Evolutionary conservation across 257 asterid species (phyloP).

Genomic region (Solanum chmielewskii): DNA sequence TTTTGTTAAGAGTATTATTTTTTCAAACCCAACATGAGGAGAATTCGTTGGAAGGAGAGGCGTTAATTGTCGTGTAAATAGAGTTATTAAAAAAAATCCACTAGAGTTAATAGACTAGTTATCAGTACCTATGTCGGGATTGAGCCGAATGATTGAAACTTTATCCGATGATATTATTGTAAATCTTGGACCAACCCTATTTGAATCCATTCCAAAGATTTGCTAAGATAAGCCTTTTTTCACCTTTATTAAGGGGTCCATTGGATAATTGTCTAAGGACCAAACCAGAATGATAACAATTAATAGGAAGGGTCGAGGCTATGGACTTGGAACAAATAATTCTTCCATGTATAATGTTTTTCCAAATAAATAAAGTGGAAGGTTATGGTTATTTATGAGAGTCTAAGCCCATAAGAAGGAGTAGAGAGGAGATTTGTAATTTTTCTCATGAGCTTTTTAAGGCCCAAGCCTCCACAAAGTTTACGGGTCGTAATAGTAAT

Average conservation of each 20-base stretch:
- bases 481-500: too few species aligned
- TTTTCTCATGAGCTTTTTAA: background rate
- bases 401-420: background rate
- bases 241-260: background rate
- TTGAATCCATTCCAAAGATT: background rate
- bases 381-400: background rate
- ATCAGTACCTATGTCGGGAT: background rate
- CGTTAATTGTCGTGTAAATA: too few species aligned
- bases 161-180: background rate
- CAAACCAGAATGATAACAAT: background rate
- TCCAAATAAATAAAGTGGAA: too few species aligned
- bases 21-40: too few species aligned
- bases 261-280: background rate
- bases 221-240: background rate
- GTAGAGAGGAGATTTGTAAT: background rate
- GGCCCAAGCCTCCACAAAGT: background rate
- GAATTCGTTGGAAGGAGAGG: too few species aligned
- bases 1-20: too few species aligned
- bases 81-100: too few species aligned
- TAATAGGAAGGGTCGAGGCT: background rate
- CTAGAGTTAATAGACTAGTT: background rate
- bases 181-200: background rate
- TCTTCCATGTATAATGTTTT: background rate
- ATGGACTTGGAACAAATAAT: background rate
- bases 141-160: background rate